Conservation (phyloP, 2,329 filamentous ascomycete genomes). For the Nothopassalora personata region DNA sequence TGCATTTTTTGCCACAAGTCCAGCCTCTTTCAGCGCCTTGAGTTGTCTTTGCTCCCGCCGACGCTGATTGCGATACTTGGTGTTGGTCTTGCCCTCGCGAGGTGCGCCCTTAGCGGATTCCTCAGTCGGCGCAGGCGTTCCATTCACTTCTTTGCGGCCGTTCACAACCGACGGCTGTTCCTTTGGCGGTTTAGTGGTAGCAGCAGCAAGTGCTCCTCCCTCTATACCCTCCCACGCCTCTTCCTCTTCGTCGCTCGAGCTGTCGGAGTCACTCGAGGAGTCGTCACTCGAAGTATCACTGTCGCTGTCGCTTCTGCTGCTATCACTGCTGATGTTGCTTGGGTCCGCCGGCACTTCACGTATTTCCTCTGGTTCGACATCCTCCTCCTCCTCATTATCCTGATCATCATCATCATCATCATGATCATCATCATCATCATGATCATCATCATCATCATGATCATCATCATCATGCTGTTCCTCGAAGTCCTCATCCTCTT, state of each 20-base stretch:
- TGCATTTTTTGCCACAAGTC: slow-evolving; percentile 47
- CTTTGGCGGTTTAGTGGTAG: background rate
- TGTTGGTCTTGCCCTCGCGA: slow-evolving; percentile 46
- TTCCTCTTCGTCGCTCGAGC: slow-evolving; percentile 10
- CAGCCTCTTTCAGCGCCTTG: slow-evolving; percentile 49
- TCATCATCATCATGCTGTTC: slow-evolving; percentile 17
- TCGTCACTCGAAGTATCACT: slow-evolving; percentile 11
- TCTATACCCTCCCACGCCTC: slow-evolving; percentile 21
- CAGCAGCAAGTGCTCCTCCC: background rate
- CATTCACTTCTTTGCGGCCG: background rate
- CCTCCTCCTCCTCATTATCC: slow-evolving; percentile 13
- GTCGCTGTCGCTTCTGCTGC: slow-evolving; percentile 12
- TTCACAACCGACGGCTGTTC: background rate
- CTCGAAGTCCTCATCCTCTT: slow-evolving; percentile 18
- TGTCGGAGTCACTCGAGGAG: slow-evolving; percentile 12
- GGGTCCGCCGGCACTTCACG: slow-evolving; percentile 1
- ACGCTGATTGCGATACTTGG: slow-evolving; percentile 53
- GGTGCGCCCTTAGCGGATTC: slow-evolving; percentile 22
- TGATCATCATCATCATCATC: slow-evolving; percentile 14
- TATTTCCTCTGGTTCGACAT: slow-evolving; percentile 2
- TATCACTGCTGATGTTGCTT: slow-evolving; percentile 12
- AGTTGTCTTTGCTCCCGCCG: slow-evolving; percentile 48
- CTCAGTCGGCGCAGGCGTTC: background rate
- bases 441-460: slow-evolving; percentile 10
- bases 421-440: slow-evolving; percentile 10